phyloP scores from a whole-genome alignment of 2,329 filamentous ascomycete species.

The Anthostomella pinea region DNA sequence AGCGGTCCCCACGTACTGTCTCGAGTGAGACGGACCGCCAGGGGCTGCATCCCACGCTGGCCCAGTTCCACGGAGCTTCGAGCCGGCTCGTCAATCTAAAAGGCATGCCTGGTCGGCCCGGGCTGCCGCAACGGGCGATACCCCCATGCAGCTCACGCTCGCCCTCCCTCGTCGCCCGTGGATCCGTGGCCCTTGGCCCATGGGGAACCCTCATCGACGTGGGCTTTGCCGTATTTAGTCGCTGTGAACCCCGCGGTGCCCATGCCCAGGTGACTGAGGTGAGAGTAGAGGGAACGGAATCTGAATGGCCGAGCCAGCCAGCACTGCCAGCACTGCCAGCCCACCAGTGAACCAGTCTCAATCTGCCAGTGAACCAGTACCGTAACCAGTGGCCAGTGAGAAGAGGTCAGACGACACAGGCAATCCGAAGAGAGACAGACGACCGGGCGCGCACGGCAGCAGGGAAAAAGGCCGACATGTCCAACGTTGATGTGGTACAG shows the following conservation, averaged over 20 bases:
- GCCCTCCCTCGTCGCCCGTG: neutral
- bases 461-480: conserved; percentile 30
- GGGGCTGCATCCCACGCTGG: conserved; percentile 8
- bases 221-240: conserved; percentile 21
- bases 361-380: no score
- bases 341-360: no score
- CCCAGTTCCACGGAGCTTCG: conserved; percentile 25
- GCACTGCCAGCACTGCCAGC: conserved; percentile 12
- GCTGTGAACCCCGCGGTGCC: conserved; percentile 32
- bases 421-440: conserved; percentile 14
- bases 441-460: no score
- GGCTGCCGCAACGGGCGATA: conserved; percentile 28
- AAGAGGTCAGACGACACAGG: conserved; percentile 31
- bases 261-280: conserved; percentile 15
- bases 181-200: neutral
- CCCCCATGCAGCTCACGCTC: conserved; percentile 7
- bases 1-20: conserved; percentile 13
- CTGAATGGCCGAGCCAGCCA: conserved; percentile 34
- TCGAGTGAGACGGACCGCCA: conserved; percentile 25
- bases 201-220: neutral
- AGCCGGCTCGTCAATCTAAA: conserved; percentile 32
- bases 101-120: conserved; percentile 30
- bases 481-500: conserved; percentile 34
- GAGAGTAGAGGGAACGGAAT: conserved; percentile 28
- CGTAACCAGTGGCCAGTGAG: no score